Conservation (phyloP, 495 filamentous ascomycete genomes). For the Aspergillus haitiensis region DNA sequence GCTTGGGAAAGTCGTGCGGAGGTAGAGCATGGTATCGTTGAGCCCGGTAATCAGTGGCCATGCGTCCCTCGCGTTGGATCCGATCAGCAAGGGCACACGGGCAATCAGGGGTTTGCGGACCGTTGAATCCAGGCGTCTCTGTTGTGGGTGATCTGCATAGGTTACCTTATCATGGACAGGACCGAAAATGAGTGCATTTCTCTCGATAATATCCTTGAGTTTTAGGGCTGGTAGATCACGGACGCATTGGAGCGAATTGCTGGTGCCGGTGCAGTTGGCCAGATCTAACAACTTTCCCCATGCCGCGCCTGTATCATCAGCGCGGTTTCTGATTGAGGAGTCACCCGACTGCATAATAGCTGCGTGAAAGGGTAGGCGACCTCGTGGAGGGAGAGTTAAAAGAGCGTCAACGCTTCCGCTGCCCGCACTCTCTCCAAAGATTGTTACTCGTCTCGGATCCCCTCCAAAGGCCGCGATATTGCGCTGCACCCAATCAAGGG, state of each 20-base stretch:
- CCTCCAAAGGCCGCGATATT: constrained; percentile 40
- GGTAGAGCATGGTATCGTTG: neutral
- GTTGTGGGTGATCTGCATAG: neutral
- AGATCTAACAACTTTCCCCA: constrained; percentile 21
- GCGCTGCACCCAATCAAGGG: constrained; percentile 37
- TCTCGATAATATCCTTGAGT: constrained; percentile 13
- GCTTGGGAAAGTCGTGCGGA: neutral
- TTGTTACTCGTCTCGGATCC: constrained; percentile 24
- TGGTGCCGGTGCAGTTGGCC: constrained; percentile 10
- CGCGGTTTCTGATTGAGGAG: constrained; percentile 1
- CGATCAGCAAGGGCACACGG: constrained; percentile 1
- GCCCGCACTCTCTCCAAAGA: constrained; percentile 28
- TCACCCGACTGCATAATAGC: constrained; percentile 32
- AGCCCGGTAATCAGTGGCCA: constrained; percentile 2
- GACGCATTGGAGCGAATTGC: constrained; percentile 1
- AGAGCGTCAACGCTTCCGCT: constrained; percentile 24
- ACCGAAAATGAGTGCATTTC: constrained; percentile 10
- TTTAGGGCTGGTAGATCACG: constrained; percentile 7
- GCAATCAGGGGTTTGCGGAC: neutral
- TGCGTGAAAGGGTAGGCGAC: constrained; percentile 23
- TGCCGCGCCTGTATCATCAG: neutral
- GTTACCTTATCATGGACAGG: constrained; percentile 8
- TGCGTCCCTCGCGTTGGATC: constrained; percentile 4
- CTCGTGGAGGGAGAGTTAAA: constrained; percentile 11
- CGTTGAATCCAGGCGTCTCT: neutral